Percentiles rank a stretch among this genome's conserved stretches.
phyloP scores from a whole-genome alignment of 441 rosid genomes.

The Mallotus japonicus region DNA sequence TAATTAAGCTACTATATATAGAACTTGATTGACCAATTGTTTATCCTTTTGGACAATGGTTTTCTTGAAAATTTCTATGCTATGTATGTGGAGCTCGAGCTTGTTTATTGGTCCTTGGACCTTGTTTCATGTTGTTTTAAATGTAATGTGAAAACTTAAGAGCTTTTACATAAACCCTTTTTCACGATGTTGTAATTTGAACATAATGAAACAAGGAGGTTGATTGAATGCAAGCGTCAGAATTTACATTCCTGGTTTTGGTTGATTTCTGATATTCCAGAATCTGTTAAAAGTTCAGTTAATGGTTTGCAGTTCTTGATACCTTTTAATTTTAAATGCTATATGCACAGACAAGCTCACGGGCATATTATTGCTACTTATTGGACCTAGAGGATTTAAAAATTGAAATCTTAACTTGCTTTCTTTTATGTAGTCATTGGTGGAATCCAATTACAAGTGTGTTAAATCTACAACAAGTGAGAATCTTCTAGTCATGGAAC shows the following conservation, averaged over 20 bases:
- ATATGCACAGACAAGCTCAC: too few species aligned
- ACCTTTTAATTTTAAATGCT: not conserved
- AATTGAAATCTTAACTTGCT: not conserved
- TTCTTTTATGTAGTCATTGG: not conserved
- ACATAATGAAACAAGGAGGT: not conserved
- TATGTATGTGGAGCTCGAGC: not conserved
- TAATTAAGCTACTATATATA: not conserved
- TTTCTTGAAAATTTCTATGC: not conserved
- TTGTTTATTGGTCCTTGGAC: not conserved
- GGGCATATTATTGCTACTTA: not conserved
- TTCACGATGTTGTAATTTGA: not conserved
- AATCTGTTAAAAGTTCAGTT: not conserved
- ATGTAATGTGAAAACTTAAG: not conserved
- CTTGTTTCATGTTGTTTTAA: not conserved
- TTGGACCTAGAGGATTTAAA: not conserved
- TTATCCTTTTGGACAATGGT: not conserved
- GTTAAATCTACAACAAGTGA: constrained; percentile 10
- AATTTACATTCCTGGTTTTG: not conserved
- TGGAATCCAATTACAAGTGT: not conserved
- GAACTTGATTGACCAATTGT: not conserved
- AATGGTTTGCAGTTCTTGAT: not conserved
- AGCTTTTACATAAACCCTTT: not conserved
- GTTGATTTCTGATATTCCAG: not conserved
- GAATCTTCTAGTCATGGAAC: constrained; percentile 11
- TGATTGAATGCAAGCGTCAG: not conserved